Percentiles rank a stretch among this genome's conserved stretches.
These are phyloP conservation scores for Neurospora crassa DNA, from an alignment of 2,329 filamentous ascomycete genomes.

Conservation along the genomic window DNA sequence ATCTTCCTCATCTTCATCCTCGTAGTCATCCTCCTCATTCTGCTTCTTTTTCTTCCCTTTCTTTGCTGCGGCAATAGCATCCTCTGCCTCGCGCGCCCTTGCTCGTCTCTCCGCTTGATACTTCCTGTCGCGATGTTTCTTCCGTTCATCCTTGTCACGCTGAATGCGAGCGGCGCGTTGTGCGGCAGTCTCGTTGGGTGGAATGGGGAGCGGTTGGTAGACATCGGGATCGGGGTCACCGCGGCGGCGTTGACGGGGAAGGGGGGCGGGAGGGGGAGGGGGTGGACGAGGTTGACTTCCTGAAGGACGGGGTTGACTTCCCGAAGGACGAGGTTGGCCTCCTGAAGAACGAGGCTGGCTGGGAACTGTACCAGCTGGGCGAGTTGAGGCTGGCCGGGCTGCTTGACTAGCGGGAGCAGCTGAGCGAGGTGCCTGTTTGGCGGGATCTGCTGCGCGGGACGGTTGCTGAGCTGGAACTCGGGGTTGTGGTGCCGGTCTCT, in stretches of 20 bases:
- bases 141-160: background rate
- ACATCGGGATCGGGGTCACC: background rate
- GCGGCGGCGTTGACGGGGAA: background rate
- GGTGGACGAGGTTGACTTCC: background rate
- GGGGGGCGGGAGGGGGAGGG: background rate
- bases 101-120: background rate
- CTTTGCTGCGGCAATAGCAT: background rate
- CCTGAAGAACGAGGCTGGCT: too few species aligned
- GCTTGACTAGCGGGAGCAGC: background rate
- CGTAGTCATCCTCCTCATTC: background rate
- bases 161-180: background rate
- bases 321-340: too few species aligned
- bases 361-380: too few species aligned
- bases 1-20: rapidly evolving
- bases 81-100: background rate
- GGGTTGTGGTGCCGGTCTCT: background rate
- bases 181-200: background rate
- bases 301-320: too few species aligned
- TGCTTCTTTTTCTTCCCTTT: background rate
- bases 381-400: too few species aligned
- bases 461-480: background rate
- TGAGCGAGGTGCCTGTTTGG: background rate
- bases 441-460: background rate
- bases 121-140: background rate
- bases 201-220: background rate